Conservation (phyloP, 305 asterid species). For the Stenogyne calaminthoides region DNA sequence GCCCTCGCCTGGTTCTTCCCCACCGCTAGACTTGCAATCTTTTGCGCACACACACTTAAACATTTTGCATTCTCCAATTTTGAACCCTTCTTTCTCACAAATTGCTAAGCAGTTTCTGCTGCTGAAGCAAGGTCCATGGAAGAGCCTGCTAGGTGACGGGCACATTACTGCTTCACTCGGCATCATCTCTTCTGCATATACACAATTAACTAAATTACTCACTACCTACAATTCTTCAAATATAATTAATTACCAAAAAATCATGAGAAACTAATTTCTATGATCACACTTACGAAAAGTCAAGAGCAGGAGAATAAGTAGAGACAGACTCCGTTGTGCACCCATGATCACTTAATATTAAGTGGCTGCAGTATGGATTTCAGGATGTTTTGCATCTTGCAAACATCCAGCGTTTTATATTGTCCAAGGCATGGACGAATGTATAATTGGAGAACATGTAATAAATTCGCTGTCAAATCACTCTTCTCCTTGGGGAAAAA, state of each 20-base stretch:
- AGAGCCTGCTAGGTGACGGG: neutral
- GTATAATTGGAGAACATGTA: neutral
- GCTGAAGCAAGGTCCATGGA: neutral
- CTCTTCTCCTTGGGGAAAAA: neutral
- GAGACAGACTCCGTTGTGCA: neutral
- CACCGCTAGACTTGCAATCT: neutral
- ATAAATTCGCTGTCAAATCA: neutral
- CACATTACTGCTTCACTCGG: neutral
- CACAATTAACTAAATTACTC: neutral
- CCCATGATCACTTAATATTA: slow-evolving; percentile 2
- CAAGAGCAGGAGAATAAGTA: slow-evolving; percentile 22
- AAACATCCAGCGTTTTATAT: neutral
- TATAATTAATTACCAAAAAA: too few species aligned
- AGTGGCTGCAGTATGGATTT: neutral
- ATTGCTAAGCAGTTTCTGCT: neutral
- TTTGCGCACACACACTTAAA: neutral
- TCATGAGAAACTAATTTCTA: too few species aligned
- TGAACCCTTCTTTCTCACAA: neutral
- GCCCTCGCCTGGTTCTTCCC: neutral
- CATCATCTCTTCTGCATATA: neutral
- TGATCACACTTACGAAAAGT: slow-evolving; percentile 16
- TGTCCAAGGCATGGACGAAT: neutral
- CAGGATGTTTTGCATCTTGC: neutral
- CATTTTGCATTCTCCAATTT: neutral
- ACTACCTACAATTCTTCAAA: too few species aligned